phyloP scores from a whole-genome alignment of 192 early-diverging fungal species.

The Coemansia sp. region DNA sequence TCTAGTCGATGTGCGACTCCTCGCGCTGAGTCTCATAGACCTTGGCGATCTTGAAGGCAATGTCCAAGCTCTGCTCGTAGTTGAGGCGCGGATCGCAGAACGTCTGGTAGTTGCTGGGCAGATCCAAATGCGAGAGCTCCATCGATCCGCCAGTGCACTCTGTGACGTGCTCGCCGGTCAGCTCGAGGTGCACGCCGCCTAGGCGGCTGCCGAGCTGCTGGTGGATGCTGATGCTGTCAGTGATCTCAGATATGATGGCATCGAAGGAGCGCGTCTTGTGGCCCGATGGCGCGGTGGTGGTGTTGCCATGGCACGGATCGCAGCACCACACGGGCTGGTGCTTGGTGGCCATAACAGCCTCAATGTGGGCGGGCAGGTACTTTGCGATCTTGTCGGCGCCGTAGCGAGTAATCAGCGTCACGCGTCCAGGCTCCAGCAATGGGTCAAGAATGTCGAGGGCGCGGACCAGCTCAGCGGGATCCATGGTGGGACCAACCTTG shows the following conservation, averaged over 20 bases:
- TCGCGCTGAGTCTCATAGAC: constrained; percentile 69
- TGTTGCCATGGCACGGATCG: constrained; percentile 99
- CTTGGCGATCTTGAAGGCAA: constrained; percentile 94
- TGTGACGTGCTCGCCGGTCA: constrained; percentile 96
- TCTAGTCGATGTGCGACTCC: constrained; percentile 1
- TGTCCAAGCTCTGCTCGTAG: constrained; percentile 95
- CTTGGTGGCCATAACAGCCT: constrained; percentile 79
- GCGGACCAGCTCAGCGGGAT: constrained; percentile 78
- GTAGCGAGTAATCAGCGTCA: constrained; percentile 95
- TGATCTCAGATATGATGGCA: constrained; percentile 85
- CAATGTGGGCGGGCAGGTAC: constrained; percentile 83
- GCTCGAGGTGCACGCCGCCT: constrained; percentile 94
- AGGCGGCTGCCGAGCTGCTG: constrained; percentile 67
- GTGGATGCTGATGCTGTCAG: constrained; percentile 81
- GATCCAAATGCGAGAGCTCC: constrained; percentile 79
- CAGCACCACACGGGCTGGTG: constrained; percentile 94
- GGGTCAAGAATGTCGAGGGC: constrained; percentile 88
- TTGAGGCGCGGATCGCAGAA: constrained; percentile 96
- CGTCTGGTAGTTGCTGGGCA: constrained; percentile 89
- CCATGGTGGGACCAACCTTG: constrained; percentile 92
- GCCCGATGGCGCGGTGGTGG: constrained; percentile 73
- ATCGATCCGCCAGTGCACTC: constrained; percentile 98
- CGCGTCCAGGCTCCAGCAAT: constrained; percentile 80
- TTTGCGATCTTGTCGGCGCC: constrained; percentile 81
- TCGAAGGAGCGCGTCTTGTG: constrained; percentile 91